Evolutionary conservation across 768 basidiomycete genomes (phyloP).

Genomic region (Tulasnella sp.): DNA sequence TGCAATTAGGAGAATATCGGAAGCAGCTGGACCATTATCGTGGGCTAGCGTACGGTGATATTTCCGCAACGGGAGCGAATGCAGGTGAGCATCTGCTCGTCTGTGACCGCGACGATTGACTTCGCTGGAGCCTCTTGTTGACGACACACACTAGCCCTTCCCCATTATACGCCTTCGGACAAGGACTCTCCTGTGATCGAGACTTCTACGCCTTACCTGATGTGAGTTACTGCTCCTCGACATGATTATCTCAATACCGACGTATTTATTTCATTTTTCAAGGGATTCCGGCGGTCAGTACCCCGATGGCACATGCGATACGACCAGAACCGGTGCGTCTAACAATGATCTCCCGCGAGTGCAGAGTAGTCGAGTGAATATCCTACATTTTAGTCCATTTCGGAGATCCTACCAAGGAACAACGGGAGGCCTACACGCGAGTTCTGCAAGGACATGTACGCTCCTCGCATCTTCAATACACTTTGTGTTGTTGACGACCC

Average conservation of each 20-base stretch:
- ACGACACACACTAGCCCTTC: constrained; percentile 45
- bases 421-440: constrained; percentile 84
- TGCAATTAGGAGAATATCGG: constrained; percentile 68
- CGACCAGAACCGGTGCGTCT: constrained; percentile 30
- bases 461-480: constrained; percentile 22
- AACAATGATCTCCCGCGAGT: neutral
- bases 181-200: constrained; percentile 61
- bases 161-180: constrained; percentile 81
- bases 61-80: constrained; percentile 82
- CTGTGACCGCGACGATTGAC: neutral
- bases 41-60: constrained; percentile 83
- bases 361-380: too few species aligned
- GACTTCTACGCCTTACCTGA: constrained; percentile 74
- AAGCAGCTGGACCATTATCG: constrained; percentile 60
- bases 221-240: constrained; percentile 38
- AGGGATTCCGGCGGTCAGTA: constrained; percentile 91
- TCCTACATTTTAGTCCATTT: too few species aligned
- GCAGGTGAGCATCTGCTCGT: constrained; percentile 39
- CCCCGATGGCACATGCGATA: constrained; percentile 69
- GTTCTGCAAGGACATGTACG: constrained; percentile 93
- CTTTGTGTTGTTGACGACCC: constrained; percentile 18
- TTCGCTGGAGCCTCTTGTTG: constrained; percentile 1
- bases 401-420: constrained; percentile 74
- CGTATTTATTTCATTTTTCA: neutral
- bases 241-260: constrained; percentile 10